phyloP scores from a whole-genome alignment of 2,329 filamentous ascomycete genomes.

The Botrytis squamosa region DNA sequence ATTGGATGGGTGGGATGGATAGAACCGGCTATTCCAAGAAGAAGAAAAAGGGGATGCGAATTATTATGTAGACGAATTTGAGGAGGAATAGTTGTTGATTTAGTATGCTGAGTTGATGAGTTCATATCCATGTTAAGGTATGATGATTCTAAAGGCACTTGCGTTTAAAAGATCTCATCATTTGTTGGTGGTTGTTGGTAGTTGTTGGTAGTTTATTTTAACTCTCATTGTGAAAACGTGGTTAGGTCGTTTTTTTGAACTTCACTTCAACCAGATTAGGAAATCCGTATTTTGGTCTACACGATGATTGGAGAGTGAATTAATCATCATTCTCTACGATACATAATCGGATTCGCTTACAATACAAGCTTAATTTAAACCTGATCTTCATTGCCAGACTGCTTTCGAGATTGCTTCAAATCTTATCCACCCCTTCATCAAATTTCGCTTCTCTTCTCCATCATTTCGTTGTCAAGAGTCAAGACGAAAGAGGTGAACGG shows the following conservation, averaged over 20 bases:
- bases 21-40: not conserved
- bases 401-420: not conserved
- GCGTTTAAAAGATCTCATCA: not conserved
- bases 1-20: not conserved
- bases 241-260: not conserved
- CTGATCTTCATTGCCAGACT: slow-evolving; percentile 2
- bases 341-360: slow-evolving; percentile 2
- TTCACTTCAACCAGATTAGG: not conserved
- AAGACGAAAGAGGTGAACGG: not conserved
- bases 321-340: not conserved
- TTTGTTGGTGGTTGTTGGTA: too few species aligned
- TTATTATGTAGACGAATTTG: not conserved
- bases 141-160: not conserved
- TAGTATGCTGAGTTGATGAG: not conserved
- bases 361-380: not conserved
- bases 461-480: too few species aligned
- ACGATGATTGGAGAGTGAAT: not conserved
- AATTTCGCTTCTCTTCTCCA: not conserved
- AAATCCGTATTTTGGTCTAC: not conserved
- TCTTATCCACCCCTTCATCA: slow-evolving; percentile 13
- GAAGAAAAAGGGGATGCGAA: not conserved
- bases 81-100: not conserved
- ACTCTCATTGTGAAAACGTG: not conserved
- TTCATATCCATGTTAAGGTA: not conserved
- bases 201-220: not conserved